Evolutionary conservation across 257 asterid species (phyloP), one percentile per base, ranked within the genome.

Genomic region (Echites panduratus): DNA sequence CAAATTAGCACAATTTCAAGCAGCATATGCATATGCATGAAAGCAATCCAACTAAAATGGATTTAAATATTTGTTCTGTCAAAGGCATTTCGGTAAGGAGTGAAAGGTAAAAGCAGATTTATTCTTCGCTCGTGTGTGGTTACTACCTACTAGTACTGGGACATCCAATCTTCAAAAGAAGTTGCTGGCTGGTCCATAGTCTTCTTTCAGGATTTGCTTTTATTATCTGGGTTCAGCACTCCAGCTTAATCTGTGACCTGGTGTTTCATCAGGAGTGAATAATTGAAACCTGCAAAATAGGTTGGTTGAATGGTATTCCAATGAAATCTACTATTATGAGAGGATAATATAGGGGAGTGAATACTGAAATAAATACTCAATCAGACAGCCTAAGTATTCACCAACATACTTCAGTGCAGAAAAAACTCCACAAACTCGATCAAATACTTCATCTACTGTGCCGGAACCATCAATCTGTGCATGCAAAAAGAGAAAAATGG

Each of bases 381-480:
- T 43, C 41, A 32, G 9, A 14, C 12, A 17, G 41, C 24, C 35
- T 47, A 48, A 41, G 56, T 54, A 50, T 32, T 10, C 38, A 26
- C 66, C 77, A 72, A 64, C 78, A 61, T 81, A 87, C 93, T 89
- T 85, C 80, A 83, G 66, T 74, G 89, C 76, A 74, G 85, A 84
- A 80, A 94, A 91, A 75, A 87, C 81, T 59, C 93, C 89, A 44
- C 74, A 83, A 70, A 90, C 90, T 80, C 87, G 89, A 81, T 84
- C 93, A 81, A 83, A 91, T 77, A 94, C 92, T 82, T 94, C 93
- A 64, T 88, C 97, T 85, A 80, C 87, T 49, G 98, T 84, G 79
- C 97, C 99, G 69, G 91, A 87, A 79, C 85, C 97, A 78, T 91
- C 95, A 76, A 94, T 81, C 97, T 91, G 89, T 85, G 75, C 29